These are phyloP conservation scores for Phyllosticta paracitricarpa DNA, from an alignment of 2,329 filamentous ascomycete species.

Conservation along the genomic window DNA sequence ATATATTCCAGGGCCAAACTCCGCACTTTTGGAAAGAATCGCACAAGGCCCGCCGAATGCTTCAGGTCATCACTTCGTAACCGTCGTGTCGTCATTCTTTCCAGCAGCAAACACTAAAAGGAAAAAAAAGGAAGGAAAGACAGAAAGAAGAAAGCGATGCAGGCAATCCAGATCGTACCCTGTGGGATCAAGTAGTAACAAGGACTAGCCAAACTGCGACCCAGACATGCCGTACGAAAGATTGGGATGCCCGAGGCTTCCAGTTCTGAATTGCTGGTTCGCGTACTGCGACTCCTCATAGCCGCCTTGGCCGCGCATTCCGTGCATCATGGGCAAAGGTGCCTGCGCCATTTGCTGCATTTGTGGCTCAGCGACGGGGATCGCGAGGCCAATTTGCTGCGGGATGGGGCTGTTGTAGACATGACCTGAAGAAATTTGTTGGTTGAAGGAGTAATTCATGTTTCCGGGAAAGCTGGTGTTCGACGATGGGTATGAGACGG, in stretches of 20 bases:
- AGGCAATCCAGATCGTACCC: not conserved
- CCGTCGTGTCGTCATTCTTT: not conserved
- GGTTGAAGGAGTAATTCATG: conserved; percentile 7
- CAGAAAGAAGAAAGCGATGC: not conserved
- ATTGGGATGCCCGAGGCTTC: conserved; percentile 6
- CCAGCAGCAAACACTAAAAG: not conserved
- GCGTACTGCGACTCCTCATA: conserved; percentile 6
- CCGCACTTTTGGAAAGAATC: not conserved
- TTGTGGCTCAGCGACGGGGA: conserved; percentile 2
- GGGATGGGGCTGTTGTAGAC: conserved; percentile 2
- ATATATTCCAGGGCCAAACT: not conserved
- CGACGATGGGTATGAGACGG: conserved; percentile 4
- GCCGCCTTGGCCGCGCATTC: conserved; percentile 2
- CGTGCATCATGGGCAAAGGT: conserved; percentile 2
- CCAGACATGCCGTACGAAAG: conserved; percentile 5
- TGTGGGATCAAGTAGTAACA: not conserved
- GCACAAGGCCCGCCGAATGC: not conserved
- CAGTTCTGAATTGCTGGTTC: conserved; percentile 1
- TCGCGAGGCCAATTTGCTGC: conserved; percentile 1
- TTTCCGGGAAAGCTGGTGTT: conserved; percentile 6
- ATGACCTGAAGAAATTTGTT: conserved; percentile 3
- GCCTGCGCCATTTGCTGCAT: conserved; percentile 4
- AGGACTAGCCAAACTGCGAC: not conserved
- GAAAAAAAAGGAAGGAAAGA: no score
- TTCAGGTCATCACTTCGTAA: not conserved